Conservation (phyloP, 2,329 filamentous ascomycete species). For the Dothidotthia symphoricarpi region DNA sequence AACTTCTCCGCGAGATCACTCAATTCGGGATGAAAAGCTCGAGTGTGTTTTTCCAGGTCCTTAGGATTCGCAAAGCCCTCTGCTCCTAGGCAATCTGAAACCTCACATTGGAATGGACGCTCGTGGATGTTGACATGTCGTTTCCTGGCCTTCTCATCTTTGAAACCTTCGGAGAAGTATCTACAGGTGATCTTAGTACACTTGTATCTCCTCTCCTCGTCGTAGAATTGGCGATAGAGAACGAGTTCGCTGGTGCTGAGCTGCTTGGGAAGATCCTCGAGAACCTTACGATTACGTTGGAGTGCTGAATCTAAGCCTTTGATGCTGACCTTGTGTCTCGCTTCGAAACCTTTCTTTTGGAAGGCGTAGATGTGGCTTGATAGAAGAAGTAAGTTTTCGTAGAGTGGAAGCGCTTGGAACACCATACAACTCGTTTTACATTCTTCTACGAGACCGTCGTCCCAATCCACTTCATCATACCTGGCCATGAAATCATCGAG, state of each 20-base stretch:
- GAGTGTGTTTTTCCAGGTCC: conserved; percentile 37
- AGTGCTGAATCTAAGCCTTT: conserved; percentile 25
- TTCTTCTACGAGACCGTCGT: conserved; percentile 8
- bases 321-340: conserved; percentile 34
- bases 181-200: conserved; percentile 45
- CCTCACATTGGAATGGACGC: conserved; percentile 42
- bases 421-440: conserved; percentile 14
- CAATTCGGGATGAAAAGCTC: conserved; percentile 27
- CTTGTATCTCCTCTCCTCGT: conserved; percentile 42
- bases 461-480: conserved; percentile 21
- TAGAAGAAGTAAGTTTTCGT: conserved; percentile 23
- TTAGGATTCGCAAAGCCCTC: conserved; percentile 45
- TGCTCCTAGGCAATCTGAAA: conserved; percentile 36
- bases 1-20: conserved; percentile 24
- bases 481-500: conserved; percentile 21
- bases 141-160: conserved; percentile 28
- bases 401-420: conserved; percentile 15
- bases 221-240: conserved; percentile 36
- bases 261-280: conserved; percentile 27
- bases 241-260: conserved; percentile 4
- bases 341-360: conserved; percentile 31
- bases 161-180: conserved; percentile 48
- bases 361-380: conserved; percentile 34
- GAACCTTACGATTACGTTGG: conserved; percentile 25
- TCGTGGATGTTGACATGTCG: conserved; percentile 44